Conservation (phyloP, 768 basidiomycete species). For the Leccinum subgranulosum region DNA sequence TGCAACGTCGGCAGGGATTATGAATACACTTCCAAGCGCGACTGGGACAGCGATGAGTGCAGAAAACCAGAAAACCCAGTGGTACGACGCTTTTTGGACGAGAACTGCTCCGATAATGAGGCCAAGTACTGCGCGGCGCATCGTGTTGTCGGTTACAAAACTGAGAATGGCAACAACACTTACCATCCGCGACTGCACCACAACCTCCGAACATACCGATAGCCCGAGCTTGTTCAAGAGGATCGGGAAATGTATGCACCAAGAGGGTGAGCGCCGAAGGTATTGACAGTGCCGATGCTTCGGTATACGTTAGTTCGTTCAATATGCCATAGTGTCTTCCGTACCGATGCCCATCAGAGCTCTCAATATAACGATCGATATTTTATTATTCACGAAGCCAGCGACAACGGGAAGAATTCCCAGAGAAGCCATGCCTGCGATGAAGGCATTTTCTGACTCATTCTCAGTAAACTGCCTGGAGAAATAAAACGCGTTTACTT, state of each 20-base stretch:
- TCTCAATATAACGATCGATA: slow-evolving; percentile 48
- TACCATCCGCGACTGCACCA: slow-evolving; percentile 46
- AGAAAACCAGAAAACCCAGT: slow-evolving; percentile 51
- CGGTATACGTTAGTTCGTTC: slow-evolving; percentile 1
- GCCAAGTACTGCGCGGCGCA: slow-evolving; percentile 33
- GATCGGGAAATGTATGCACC: slow-evolving; percentile 48
- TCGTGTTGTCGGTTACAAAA: not conserved
- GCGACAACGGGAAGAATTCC: slow-evolving; percentile 42
- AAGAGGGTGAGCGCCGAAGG: slow-evolving; percentile 51
- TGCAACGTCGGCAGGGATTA: slow-evolving; percentile 31
- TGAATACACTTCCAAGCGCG: slow-evolving; percentile 28
- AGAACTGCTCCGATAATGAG: slow-evolving; percentile 45
- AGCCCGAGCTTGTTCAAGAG: slow-evolving; percentile 44
- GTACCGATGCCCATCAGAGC: slow-evolving; percentile 48
- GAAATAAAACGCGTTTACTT: slow-evolving; percentile 29
- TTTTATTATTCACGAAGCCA: slow-evolving; percentile 46
- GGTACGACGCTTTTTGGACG: slow-evolving; percentile 39
- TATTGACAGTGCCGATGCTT: slow-evolving; percentile 48
- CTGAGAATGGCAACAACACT: not conserved
- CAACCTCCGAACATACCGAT: slow-evolving; percentile 45
- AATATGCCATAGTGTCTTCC: not conserved
- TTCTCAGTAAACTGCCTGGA: slow-evolving; percentile 28
- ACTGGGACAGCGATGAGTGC: slow-evolving; percentile 38
- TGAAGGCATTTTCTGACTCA: slow-evolving; percentile 41
- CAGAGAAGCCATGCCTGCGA: slow-evolving; percentile 38